These are phyloP conservation scores for Paecilomyces sp. DNA, from an alignment of 2,329 filamentous ascomycete species.

Conservation along the genomic window DNA sequence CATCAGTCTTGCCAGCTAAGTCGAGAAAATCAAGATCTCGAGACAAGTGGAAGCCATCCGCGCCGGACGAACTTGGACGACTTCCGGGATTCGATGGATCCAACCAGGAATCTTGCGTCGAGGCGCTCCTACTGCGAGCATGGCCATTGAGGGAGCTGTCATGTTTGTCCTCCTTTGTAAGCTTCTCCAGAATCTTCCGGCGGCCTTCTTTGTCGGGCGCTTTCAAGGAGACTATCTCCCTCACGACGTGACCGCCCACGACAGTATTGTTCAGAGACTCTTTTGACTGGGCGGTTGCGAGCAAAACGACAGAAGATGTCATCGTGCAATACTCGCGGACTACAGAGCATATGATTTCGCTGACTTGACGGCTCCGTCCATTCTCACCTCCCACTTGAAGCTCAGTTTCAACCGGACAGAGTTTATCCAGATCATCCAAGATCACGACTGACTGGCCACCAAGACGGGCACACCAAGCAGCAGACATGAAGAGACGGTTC, in stretches of 20 bases:
- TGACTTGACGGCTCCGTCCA: slow-evolving; percentile 82
- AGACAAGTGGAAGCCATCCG: slow-evolving; percentile 65
- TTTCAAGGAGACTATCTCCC: slow-evolving; percentile 82
- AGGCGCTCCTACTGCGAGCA: slow-evolving; percentile 24
- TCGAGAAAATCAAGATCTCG: slow-evolving; percentile 82
- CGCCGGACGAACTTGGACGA: slow-evolving; percentile 35
- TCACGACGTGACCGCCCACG: slow-evolving; percentile 82
- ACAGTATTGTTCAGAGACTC: slow-evolving; percentile 87
- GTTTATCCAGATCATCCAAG: slow-evolving; percentile 84
- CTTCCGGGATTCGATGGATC: slow-evolving; percentile 59
- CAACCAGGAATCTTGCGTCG: slow-evolving; percentile 63
- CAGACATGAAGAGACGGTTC: slow-evolving; percentile 74
- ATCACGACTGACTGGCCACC: slow-evolving; percentile 80
- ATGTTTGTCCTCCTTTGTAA: slow-evolving; percentile 49
- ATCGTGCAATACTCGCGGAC: slow-evolving; percentile 76
- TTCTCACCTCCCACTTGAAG: slow-evolving; percentile 92
- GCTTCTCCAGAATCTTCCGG: slow-evolving; percentile 72
- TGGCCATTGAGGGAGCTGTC: slow-evolving; percentile 36
- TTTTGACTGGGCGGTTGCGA: slow-evolving; percentile 89
- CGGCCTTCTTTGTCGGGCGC: slow-evolving; percentile 89
- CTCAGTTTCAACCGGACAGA: slow-evolving; percentile 91
- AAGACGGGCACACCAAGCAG: slow-evolving; percentile 82
- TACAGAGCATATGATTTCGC: slow-evolving; percentile 76
- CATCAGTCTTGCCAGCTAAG: slow-evolving; percentile 86
- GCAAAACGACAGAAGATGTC: slow-evolving; percentile 72